Base-by-base conservation (phyloP, 2,329 filamentous ascomycete genomes). In the Fusarium scirpi region DNA sequence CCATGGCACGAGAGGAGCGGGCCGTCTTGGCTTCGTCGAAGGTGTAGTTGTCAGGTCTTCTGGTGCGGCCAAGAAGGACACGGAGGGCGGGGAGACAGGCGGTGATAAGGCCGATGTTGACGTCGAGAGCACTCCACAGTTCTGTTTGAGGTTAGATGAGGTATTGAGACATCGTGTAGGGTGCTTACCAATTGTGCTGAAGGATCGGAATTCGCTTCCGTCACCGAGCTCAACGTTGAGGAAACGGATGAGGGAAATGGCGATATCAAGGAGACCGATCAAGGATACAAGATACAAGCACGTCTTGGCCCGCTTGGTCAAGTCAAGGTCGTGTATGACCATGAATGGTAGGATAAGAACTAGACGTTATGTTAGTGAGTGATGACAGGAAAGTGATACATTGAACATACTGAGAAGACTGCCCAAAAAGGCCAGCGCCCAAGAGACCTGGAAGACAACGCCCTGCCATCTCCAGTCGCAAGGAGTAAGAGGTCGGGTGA, bases 81-180 rank as follows among this genome's bases (percentile, higher is more conserved):
- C 63, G 41, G 1, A 72, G 29, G 10, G 69, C 46, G 1, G 67
- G 69, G 10, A 72, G 67, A 12, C 62, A 72, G 4, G 67, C 66
- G 12, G 59, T 43, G 9, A 72, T 62, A 10, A 72, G 69, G 3
- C 62, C 66, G 10, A 72, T 59, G 12, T 71, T 68, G 10, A 58
- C 70, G 5, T 72, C 70, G 7, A 72, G 67, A 7, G 66, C 55
- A 20, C 63, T 70, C 67, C 70, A 72, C 3, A 72, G 32, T 27
- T 72, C 70, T 72, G 15, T 40, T 41, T 18, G 13, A 8, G 18
- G 13, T 55, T 34, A 45, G 55, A 5, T 8, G 3, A 8, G 3
- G 32, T n/a, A n/a, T 38, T 24, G n/a, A 12, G 8, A 34, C 5
- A 11, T 24, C n/a, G 15, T 5, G 8, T 8, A 18, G 10, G 4